Evolutionary conservation across 2,329 filamentous ascomycete genomes (phyloP).

Genomic region (Furcasterigmium sp.): DNA sequence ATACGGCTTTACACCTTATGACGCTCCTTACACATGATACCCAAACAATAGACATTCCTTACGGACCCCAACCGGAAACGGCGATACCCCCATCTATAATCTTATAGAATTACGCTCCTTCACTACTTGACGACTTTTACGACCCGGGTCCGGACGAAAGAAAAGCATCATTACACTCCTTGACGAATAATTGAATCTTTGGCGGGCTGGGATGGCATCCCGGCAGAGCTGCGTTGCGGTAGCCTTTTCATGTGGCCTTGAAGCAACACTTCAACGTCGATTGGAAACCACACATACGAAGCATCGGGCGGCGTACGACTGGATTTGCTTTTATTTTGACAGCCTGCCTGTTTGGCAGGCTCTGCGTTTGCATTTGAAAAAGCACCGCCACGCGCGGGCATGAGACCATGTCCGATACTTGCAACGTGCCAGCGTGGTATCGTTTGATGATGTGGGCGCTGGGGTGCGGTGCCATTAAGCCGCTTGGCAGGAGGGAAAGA

Average conservation of each 20-base stretch:
- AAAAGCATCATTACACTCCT: no score
- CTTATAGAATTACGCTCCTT: conserved; percentile 2
- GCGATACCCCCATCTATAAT: conserved; percentile 2
- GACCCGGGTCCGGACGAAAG: conserved; percentile 1
- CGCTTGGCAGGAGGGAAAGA: no score
- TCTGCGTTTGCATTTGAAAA: no score
- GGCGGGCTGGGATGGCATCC: no score
- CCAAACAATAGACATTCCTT: conserved; percentile 1
- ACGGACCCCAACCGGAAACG: background rate
- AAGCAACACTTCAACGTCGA: background rate
- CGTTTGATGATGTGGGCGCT: no score
- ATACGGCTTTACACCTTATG: background rate
- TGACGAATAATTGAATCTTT: no score
- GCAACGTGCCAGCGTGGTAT: no score
- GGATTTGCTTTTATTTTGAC: conserved; percentile 8
- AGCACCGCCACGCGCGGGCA: no score
- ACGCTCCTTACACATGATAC: background rate
- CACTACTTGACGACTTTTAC: background rate
- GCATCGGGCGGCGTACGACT: conserved; percentile 11
- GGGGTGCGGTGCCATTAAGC: no score
- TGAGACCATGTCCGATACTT: no score
- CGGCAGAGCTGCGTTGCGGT: conserved; percentile 4
- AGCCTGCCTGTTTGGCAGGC: background rate
- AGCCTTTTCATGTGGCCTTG: no score
- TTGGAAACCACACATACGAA: conserved; percentile 6